Base-by-base conservation (phyloP, 257 asterid species). In the Penstemon eatonii region DNA sequence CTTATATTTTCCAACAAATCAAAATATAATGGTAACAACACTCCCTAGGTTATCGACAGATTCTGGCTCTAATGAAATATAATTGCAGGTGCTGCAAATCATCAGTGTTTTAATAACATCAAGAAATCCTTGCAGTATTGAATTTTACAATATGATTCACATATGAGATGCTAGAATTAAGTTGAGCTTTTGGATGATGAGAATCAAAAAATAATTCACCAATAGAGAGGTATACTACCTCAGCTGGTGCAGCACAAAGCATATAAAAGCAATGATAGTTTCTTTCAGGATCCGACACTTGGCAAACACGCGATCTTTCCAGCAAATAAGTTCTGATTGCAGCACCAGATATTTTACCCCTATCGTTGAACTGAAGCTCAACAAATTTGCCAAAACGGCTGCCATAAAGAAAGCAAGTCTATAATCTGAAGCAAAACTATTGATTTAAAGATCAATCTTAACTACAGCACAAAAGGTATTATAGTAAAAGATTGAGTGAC, bases 381-480 rank as follows among this genome's bases (percentile, higher is more conserved):
- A 91, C 97, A 81, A 91, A 91, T 73, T 91, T 91, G 46, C 98
- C 98, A 44, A 91, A 91, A 65, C 98, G 98, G 46, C 96, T 91
- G 92, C 73, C 76, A 73, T 39, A 42, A 68, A 45, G 65, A 25
- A 50, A 18, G 46, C 66, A 73, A 54, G 71, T 67, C 39, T 25
- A 56, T 71, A 41, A 13, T 55, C 61, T 56, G 43, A 11, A 56
- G 47, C 64, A 76, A 47, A 62, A 37, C 40, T 56, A 15, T 60
- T 4, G 53, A 58, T 61, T 38, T 73, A 50, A 15, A 19, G 18
- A 51, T 40, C 57, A 56, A 42, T 53, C 66, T 42, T 41, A 52
- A 52, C 71, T 37, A 59, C 36, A 56, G 46, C 58, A 56, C 55
- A 68, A 38, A 72, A 77, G 42, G 67, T 63, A 66, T 49, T 43